Conservation (phyloP, 176 grass and related monocot species). For the Carex littledalei region DNA sequence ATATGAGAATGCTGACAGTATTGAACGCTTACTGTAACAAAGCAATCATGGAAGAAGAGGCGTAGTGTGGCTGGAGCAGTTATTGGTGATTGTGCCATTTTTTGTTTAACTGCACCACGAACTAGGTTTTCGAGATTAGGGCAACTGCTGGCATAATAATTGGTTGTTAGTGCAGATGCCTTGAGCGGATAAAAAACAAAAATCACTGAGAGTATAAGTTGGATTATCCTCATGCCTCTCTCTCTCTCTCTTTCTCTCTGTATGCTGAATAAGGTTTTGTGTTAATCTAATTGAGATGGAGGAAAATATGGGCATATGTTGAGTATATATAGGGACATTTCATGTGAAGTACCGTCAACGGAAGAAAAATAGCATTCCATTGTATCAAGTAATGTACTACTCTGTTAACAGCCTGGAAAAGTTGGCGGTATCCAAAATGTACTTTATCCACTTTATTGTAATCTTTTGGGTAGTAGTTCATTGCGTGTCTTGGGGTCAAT, state of each 20-base stretch:
- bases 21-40: constrained; percentile 35
- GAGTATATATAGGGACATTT: not conserved
- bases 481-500: not conserved
- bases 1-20: not conserved
- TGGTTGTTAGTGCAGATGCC: constrained; percentile 6
- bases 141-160: constrained; percentile 45
- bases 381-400: not conserved
- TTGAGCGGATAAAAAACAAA: not conserved
- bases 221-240: constrained; percentile 24
- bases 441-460: not conserved
- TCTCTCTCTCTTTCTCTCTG: not conserved
- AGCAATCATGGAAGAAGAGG: constrained; percentile 75
- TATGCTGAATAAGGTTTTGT: not conserved
- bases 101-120: constrained; percentile 26
- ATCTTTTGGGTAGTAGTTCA: not conserved
- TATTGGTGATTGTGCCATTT: constrained; percentile 32
- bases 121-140: constrained; percentile 48
- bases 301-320: not conserved
- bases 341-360: constrained; percentile 2
- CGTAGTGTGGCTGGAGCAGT: constrained; percentile 40
- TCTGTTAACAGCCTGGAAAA: constrained; percentile 11
- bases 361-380: not conserved
- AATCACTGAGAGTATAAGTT: constrained; percentile 8
- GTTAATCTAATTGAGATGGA: not conserved
- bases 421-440: not conserved